Percentiles rank a stretch among this genome's conserved stretches.
Evolutionary conservation across 805 yeast species (phyloP).

Genomic region (Yamadazyma philogaea): DNA sequence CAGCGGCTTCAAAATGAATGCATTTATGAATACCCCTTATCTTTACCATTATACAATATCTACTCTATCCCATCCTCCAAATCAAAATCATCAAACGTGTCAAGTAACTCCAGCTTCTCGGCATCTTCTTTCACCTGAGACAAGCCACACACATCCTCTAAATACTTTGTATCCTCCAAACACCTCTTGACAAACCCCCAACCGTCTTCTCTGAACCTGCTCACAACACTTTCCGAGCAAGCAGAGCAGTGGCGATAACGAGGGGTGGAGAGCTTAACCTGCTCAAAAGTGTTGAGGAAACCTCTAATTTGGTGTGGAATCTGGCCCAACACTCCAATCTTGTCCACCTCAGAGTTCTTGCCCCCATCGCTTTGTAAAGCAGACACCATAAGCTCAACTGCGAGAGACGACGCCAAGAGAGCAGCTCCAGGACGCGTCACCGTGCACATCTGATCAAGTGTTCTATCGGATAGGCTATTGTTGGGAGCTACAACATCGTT

Average conservation of each 20-base stretch:
- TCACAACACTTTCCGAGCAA: conserved; percentile 63
- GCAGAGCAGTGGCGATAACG: conserved; percentile 82
- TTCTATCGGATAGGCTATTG: conserved; percentile 81
- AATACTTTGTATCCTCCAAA: conserved; percentile 57
- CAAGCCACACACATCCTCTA: conserved; percentile 81
- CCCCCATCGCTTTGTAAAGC: conserved; percentile 62
- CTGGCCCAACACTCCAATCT: conserved; percentile 51
- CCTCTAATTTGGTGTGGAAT: conserved; percentile 93
- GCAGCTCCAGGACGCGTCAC: conserved; percentile 98
- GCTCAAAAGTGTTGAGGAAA: conserved; percentile 63
- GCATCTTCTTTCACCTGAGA: conserved; percentile 69
- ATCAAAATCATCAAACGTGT: conserved; percentile 9
- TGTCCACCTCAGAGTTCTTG: conserved; percentile 38
- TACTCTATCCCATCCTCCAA: conserved; percentile 1
- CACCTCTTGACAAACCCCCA: conserved; percentile 84
- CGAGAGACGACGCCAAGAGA: conserved; percentile 76
- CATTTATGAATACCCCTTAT: too few relatives aligned
- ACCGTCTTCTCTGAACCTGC: conserved; percentile 48
- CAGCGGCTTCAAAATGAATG: background rate
- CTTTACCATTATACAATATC: too few relatives aligned
- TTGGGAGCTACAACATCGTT: conserved; percentile 93
- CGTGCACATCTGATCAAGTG: conserved; percentile 97
- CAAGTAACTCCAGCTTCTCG: conserved; percentile 34
- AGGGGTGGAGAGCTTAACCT: conserved; percentile 64
- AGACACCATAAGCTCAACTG: conserved; percentile 79